Evolutionary conservation across 2,329 filamentous ascomycete species (phyloP), one percentile per base, ranked within the genome.

Genomic region (Epichloe uncinata): DNA sequence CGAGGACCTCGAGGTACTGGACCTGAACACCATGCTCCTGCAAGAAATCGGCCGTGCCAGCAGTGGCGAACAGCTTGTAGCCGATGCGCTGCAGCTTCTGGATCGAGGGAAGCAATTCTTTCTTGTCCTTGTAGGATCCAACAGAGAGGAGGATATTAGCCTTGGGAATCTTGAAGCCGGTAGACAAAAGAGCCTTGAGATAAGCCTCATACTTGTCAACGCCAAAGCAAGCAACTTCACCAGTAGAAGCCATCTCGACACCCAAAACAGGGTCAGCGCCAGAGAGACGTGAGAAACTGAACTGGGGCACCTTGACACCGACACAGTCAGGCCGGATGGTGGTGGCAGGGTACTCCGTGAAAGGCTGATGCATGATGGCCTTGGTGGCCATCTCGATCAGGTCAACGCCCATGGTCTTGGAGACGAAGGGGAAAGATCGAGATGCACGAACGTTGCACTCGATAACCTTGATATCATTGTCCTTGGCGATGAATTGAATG

Each of bases 381-480:
- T 94, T 95, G 58, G 93, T 97, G 30, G 93, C 93, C 87, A 98
- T 89, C 73, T 96, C 91, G 57, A 98, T 96, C 55, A 98, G 76
- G 64, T 98, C 91, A 48, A 96, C 87, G 47, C 90, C 90, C 87
- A 95, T 97, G 57, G 95, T 87, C 75, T 98, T 98, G 56, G 90
- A 96, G 15, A 97, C 90, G 63, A 98, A 98, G 54, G 93, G 93
- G 77, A 96, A 96, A 0, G 91, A 97, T 56, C 93, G 81, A 43
- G 93, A 96, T 15, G 93, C 93, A 55, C 93, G 84, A 53, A 97
- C 93, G 62, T 98, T 98, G 71, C 93, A 97, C 72, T 98, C 93
- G 56, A 98, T 98, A 57, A 98, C 93, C 75, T 97, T 97, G 75
- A 98, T 97, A 58, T 97, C 91, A 66, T 97, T 97, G 67, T 97